Base-by-base conservation (phyloP, 805 yeast species). In the Candida insectalens region DNA sequence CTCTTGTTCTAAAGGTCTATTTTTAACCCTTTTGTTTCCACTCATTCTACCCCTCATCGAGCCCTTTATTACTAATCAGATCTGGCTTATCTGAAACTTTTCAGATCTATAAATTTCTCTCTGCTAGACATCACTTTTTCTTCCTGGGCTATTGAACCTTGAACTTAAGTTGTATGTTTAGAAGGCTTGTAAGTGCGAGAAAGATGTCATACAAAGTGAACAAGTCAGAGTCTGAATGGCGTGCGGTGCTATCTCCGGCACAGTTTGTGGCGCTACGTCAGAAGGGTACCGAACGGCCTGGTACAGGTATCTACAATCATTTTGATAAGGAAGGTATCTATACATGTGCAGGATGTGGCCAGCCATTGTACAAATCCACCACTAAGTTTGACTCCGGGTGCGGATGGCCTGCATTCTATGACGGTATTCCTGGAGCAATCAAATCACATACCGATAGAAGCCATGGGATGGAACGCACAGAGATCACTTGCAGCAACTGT, bases 321-420 rank as follows among this genome's bases (percentile, higher is more conserved):
- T 67, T 71, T 34, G 59, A 64, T 25, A 53, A 59, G 4, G 44
- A 43, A 2, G 97, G 96, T 1, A 60, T 71, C 2, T 92, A 87
- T 56, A 60, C 62, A 30, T 92, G 99, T 60, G 96, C 82, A 1
- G 97, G 80, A 5, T 92, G 98, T 58, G 67, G 66, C 33, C 62
- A 70, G 29, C 95, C 96, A 9, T 60, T 92, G 20, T 92, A 92
- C 57, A 69, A 69, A 39, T 77, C 95, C 19, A 62, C 68, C 21
- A 71, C 95, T 3, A 89, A 92, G 56, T 92, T 92, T 48, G 77
- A 80, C 37, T 74, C 95, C 9, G 85, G 85, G 35, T 92, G 98
- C 57, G 98, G 98, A 3, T 92, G 98, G 98, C 98, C 98, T 1
- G 88, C 96, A 0, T 92, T 92, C 57, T 89, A 79, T 55, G 81